These are phyloP conservation scores for Pouteria glomerata DNA, from an alignment of 148 eudicot species.

Conservation along the genomic window DNA sequence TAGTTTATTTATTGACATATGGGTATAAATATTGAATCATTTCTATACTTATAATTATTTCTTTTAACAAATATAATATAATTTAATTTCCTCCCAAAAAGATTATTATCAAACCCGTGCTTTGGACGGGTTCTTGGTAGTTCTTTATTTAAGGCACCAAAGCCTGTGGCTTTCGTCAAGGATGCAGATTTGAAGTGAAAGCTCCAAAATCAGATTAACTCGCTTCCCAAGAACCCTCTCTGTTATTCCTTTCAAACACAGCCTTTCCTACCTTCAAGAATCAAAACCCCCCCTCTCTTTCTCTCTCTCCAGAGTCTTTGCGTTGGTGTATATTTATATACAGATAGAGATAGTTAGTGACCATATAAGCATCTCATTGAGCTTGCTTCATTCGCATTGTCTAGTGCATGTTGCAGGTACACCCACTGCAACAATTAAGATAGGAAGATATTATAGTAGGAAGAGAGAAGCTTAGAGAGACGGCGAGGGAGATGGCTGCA, in stretches of 20 bases:
- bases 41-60: no score
- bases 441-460: not conserved
- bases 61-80: no score
- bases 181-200: not conserved
- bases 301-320: not conserved
- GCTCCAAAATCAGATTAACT: constrained; percentile 11
- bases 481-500: constrained; percentile 16
- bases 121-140: no score
- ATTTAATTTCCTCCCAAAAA: no score
- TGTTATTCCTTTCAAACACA: constrained; percentile 10
- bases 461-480: not conserved
- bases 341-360: not conserved
- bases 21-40: no score
- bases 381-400: constrained; percentile 4
- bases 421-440: not conserved
- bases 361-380: not conserved
- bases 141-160: no score
- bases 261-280: constrained; percentile 16
- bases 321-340: not conserved
- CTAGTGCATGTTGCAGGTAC: not conserved
- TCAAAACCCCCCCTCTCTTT: constrained; percentile 5
- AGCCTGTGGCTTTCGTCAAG: constrained; percentile 12
- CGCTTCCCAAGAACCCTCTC: constrained; percentile 9
- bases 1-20: no score
- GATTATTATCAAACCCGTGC: no score